phyloP scores from a whole-genome alignment of 805 yeast species.

The Wickerhamomyces chaumierensis region DNA sequence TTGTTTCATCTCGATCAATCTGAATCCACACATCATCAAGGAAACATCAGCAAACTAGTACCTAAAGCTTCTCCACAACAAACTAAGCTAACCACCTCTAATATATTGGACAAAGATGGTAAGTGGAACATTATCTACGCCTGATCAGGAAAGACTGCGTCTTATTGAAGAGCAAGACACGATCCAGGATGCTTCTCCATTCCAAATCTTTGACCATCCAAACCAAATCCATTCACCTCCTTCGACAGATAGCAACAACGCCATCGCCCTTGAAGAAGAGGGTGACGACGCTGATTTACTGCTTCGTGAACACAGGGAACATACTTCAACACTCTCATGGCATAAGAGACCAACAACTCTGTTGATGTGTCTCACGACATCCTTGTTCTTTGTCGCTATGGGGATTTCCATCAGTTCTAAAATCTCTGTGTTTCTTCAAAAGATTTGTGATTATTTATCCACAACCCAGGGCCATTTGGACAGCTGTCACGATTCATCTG shows the following conservation, averaged over 20 bases:
- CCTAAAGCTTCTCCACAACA: too few relatives aligned
- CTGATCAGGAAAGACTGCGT: background rate
- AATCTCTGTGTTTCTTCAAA: constrained; percentile 21
- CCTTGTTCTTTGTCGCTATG: constrained; percentile 31
- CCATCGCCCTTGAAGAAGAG: constrained; percentile 1
- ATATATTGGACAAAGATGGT: too few relatives aligned
- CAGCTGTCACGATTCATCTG: constrained; percentile 26
- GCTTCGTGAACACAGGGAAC: constrained; percentile 33
- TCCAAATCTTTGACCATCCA: background rate
- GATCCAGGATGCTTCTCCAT: background rate
- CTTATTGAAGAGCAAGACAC: background rate
- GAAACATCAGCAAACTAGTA: too few relatives aligned
- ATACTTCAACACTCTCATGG: constrained; percentile 38
- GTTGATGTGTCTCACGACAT: constrained; percentile 32
- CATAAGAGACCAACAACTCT: constrained; percentile 42
- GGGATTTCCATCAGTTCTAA: constrained; percentile 30
- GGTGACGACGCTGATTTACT: constrained; percentile 16
- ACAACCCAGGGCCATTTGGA: constrained; percentile 15
- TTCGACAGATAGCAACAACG: too few relatives aligned
- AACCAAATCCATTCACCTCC: background rate
- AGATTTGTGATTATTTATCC: constrained; percentile 20
- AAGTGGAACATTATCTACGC: too few relatives aligned
- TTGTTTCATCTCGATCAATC: too few relatives aligned
- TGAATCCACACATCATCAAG: too few relatives aligned
- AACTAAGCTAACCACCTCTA: too few relatives aligned